Base-by-base conservation (phyloP, 2,329 filamentous ascomycete genomes). In the Paracoccidioides brasiliensis region DNA sequence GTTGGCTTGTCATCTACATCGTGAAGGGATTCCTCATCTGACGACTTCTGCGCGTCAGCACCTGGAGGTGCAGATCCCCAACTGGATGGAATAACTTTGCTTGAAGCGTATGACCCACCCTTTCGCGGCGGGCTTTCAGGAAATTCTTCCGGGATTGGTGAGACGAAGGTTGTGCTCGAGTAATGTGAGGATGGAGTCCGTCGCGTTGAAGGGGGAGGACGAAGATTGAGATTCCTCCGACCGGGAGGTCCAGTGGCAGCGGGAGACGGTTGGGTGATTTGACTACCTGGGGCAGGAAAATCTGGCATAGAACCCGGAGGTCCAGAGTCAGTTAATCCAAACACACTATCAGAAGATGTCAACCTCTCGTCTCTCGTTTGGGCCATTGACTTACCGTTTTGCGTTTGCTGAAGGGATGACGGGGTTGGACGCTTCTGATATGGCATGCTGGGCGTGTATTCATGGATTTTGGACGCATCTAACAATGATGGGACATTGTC, bases 141-240 rank as follows among this genome's bases (percentile, higher is more conserved):
- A 59, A 78, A 80, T 65, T 90, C 86, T 67, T 90, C 86, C 0
- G 83, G 84, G 54, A 90, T 90, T 0, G 86, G 85, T 0, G 86
- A 86, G 32, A 90, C 84, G 57, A 78, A 84, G 0, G 84, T 86
- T 60, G 77, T 80, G 2, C 84, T 69, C 35, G 69, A 67, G 57
- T 72, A 85, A 63, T 85, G 84, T 58, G 65, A 63, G 55, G 66
- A 64, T 38, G 60, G 63, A n/a, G 66, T 68, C 50, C 69, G 66
- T 42, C 69, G 64, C 30, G 65, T 60, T 44, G 67, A 62, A 41
- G 68, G 67, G 28, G 65, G 56, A 14, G 65, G 67, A 46, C 65
- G 64, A 42, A 69, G 63, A 45, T 66, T 66, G 30, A 59, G 60
- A 14, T 58, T 58, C 55, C 63, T 66, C 54, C 63, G 62, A 9